A percentile compares a stretch with the other conserved stretches of the same genome.
These are phyloP conservation scores for Euphorbia corollata DNA, from an alignment of 441 rosid genomes.

Conservation along the genomic window DNA sequence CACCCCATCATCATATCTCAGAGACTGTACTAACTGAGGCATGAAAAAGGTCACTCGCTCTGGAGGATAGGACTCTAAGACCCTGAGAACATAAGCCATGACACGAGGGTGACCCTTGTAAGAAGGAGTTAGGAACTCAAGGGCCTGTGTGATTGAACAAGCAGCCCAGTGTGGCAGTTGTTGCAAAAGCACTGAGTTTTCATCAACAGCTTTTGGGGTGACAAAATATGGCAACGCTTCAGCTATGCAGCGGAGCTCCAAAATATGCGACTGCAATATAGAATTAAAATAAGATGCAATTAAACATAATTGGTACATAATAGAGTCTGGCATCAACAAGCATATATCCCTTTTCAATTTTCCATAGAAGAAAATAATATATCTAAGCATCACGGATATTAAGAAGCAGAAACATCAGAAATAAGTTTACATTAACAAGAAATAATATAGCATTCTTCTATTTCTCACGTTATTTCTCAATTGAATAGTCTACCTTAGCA, in stretches of 20 bases:
- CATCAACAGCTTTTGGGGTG: constrained; percentile 85
- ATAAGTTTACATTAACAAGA: not conserved
- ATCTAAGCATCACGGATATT: not conserved
- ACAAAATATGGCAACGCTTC: constrained; percentile 95
- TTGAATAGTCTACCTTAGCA: not conserved
- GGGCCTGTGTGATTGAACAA: constrained; percentile 92
- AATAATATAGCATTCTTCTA: not conserved
- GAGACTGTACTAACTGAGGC: constrained; percentile 97
- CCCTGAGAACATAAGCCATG: constrained; percentile 98
- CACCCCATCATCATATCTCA: constrained; percentile 90
- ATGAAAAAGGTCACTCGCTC: constrained; percentile 91
- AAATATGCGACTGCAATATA: constrained; percentile 55
- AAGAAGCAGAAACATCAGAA: constrained; percentile 9
- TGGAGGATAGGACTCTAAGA: constrained; percentile 94
- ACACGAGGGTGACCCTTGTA: constrained; percentile 97
- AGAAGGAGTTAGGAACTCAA: constrained; percentile 82
- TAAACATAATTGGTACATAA: constrained; percentile 2
- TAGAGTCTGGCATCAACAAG: not conserved
- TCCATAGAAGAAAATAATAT: not conserved
- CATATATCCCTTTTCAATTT: not conserved
- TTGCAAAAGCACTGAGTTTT: constrained; percentile 80
- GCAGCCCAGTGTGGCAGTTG: constrained; percentile 98
- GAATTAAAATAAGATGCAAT: not conserved
- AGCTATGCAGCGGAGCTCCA: constrained; percentile 67
- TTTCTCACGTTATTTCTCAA: not conserved